Conservation (phyloP, 306 rosid species). For the Cicer pinnatifidum region DNA sequence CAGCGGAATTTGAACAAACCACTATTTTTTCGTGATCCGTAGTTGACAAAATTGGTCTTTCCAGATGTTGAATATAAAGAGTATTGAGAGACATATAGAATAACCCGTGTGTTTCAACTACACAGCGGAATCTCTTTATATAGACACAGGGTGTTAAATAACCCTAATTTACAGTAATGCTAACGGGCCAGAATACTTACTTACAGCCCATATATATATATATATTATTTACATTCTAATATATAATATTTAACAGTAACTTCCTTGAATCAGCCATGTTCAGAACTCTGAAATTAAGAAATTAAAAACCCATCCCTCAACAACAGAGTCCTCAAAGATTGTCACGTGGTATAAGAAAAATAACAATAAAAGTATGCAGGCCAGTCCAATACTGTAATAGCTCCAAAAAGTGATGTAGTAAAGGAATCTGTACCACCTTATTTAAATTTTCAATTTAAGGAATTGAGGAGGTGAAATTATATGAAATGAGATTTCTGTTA, state of each 20-base stretch:
- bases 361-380: conserved; percentile 17
- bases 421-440: neutral
- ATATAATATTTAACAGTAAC: too few relatives aligned
- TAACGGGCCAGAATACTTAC: too few relatives aligned
- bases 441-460: neutral
- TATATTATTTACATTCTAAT: too few relatives aligned
- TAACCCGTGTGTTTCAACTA: too few relatives aligned
- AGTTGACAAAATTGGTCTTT: neutral
- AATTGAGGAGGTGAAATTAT: conserved; percentile 5
- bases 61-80: too few relatives aligned
- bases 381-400: conserved; percentile 5
- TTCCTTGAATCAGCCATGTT: conserved; percentile 12
- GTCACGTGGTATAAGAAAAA: neutral
- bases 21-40: too few relatives aligned
- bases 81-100: too few relatives aligned
- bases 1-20: too few relatives aligned
- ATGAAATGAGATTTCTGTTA: conserved; percentile 20
- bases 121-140: too few relatives aligned
- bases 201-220: too few relatives aligned
- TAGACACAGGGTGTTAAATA: too few relatives aligned
- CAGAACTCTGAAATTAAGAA: neutral
- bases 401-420: neutral
- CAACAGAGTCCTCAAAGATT: conserved; percentile 8
- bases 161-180: too few relatives aligned
- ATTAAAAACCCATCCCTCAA: neutral